Conservation (phyloP, 140 eudicot species). For the Cichorium intybus region DNA sequence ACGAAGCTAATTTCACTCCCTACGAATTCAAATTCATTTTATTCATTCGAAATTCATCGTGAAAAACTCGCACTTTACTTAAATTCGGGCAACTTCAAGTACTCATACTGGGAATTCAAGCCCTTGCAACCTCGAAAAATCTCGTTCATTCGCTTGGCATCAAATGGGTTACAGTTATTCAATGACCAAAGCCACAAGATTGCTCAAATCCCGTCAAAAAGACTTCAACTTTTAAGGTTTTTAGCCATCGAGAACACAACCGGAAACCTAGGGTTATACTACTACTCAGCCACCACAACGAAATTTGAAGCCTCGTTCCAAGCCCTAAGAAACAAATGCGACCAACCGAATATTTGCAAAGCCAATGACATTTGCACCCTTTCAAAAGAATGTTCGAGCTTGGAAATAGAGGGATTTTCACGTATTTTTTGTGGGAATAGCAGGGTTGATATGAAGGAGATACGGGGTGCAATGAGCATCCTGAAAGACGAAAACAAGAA, state of each 20-base stretch:
- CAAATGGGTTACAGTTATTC: constrained; percentile 41
- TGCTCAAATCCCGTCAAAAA: constrained; percentile 41
- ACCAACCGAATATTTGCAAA: constrained; percentile 72
- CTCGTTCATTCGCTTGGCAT: constrained; percentile 49
- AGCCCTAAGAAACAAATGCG: constrained; percentile 58
- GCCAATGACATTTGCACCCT: constrained; percentile 61
- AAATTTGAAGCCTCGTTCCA: constrained; percentile 65
- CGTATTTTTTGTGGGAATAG: constrained; percentile 38
- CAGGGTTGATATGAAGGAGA: constrained; percentile 56
- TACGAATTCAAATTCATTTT: constrained; percentile 44
- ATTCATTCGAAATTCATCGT: constrained; percentile 68
- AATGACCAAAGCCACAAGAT: constrained; percentile 38
- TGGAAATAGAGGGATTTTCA: constrained; percentile 28
- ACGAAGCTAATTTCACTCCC: constrained; percentile 67
- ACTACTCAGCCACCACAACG: constrained; percentile 39
- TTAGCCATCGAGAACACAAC: constrained; percentile 55
- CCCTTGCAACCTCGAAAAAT: constrained; percentile 43
- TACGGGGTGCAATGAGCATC: constrained; percentile 37
- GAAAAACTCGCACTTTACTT: constrained; percentile 65
- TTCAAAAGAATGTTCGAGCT: constrained; percentile 55
- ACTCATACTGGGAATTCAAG: constrained; percentile 82
- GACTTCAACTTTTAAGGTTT: constrained; percentile 48
- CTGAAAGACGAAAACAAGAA: constrained; percentile 30
- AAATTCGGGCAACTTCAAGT: constrained; percentile 55
- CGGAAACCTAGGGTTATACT: constrained; percentile 69